phyloP scores from a whole-genome alignment of 306 rosid genomes.

The Elaeagnus macrophylla region DNA sequence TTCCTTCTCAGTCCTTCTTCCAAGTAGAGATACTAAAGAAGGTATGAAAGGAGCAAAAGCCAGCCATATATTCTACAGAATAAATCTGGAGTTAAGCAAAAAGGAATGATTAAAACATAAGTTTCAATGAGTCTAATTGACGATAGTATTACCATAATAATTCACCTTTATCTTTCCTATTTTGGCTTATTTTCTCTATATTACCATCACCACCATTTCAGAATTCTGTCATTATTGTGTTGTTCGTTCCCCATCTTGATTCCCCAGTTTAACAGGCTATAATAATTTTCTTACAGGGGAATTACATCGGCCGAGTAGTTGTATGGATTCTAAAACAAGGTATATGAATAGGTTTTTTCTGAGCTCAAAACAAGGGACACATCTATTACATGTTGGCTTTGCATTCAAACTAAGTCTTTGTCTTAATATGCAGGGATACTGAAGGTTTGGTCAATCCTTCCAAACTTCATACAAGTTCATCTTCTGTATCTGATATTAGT shows the following conservation, averaged over 20 bases:
- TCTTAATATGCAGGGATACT: constrained; percentile 17
- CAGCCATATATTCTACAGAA: neutral
- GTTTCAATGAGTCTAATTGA: no score
- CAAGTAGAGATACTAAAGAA: constrained; percentile 49
- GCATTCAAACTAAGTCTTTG: neutral
- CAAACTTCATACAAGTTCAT: constrained; percentile 49
- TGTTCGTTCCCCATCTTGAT: neutral
- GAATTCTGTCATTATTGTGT: neutral
- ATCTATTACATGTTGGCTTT: neutral
- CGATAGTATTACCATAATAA: no score
- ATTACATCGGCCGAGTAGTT: constrained; percentile 31
- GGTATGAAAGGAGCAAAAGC: constrained; percentile 36
- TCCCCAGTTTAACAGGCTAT: neutral
- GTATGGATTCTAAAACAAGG: constrained; percentile 34
- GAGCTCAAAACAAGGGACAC: neutral
- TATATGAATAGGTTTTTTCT: constrained; percentile 6
- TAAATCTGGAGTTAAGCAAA: neutral
- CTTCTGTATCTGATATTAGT: constrained; percentile 59
- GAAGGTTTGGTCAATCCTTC: constrained; percentile 32
- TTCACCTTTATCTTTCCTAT: no score
- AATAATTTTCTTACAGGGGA: constrained; percentile 30
- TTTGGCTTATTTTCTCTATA: no score
- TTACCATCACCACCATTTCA: neutral
- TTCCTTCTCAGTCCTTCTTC: constrained; percentile 54
- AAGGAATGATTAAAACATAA: no score